Percentiles rank a stretch among this genome's conserved stretches.
Evolutionary conservation across 352 stramenopile species (phyloP).

Genomic region (Hyaloperonospora arabidopsidis): DNA sequence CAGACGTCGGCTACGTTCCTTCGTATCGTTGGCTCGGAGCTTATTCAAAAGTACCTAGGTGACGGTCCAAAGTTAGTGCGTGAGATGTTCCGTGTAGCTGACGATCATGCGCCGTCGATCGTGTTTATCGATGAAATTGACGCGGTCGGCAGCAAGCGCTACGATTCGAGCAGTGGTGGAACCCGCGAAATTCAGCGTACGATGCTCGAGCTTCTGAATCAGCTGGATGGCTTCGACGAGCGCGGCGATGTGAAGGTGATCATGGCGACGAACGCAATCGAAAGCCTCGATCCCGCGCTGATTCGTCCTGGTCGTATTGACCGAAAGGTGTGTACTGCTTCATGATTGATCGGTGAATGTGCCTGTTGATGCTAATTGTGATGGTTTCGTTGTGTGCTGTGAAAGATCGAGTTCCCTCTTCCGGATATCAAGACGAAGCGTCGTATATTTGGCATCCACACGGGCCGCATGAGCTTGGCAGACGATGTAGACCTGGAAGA

Average conservation of each 20-base stretch:
- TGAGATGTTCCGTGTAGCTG: constrained; percentile 98
- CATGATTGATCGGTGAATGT: neutral
- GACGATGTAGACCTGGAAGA: constrained; percentile 99
- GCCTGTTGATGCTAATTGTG: neutral
- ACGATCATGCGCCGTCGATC: constrained; percentile 98
- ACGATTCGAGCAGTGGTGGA: constrained; percentile 96
- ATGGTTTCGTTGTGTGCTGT: constrained; percentile 10
- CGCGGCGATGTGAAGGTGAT: constrained; percentile 99
- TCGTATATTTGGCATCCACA: constrained; percentile 99
- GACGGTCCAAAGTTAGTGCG: constrained; percentile 99
- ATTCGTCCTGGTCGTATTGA: constrained; percentile 99
- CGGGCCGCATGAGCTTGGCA: constrained; percentile 94
- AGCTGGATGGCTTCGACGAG: constrained; percentile 99
- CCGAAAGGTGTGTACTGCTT: constrained; percentile 82
- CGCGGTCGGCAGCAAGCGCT: constrained; percentile 98
- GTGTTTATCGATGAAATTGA: constrained; percentile 99
- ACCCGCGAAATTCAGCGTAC: constrained; percentile 99
- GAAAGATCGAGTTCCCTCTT: constrained; percentile 98
- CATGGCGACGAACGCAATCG: constrained; percentile 99
- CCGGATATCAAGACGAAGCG: constrained; percentile 99
- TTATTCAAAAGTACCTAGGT: constrained; percentile 99
- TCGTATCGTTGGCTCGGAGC: constrained; percentile 96
- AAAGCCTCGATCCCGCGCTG: constrained; percentile 97
- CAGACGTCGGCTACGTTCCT: constrained; percentile 99
- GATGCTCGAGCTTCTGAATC: constrained; percentile 99